These are phyloP conservation scores for Malus hybrid DNA, from an alignment of 331 rosid genomes.

Conservation along the genomic window DNA sequence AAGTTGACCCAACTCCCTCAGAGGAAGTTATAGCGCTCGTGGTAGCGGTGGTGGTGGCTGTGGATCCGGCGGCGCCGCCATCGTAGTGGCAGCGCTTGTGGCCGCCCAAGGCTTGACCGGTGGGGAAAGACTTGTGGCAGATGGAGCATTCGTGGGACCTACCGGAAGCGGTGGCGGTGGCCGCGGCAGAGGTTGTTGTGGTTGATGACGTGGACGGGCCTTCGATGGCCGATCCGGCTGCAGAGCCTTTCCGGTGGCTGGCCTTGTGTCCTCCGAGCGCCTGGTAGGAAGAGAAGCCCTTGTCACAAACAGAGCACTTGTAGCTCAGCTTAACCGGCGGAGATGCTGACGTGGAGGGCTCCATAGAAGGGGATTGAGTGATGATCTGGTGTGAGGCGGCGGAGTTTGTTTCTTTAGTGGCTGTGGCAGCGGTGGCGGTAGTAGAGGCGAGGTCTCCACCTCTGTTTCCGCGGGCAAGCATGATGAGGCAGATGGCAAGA, in stretches of 20 bases:
- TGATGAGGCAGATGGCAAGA: slow-evolving; percentile 91
- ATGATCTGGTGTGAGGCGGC: not conserved
- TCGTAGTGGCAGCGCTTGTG: slow-evolving; percentile 99
- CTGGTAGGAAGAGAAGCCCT: slow-evolving; percentile 75
- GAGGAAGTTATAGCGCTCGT: slow-evolving; percentile 52
- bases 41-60: not conserved
- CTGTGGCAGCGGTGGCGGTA: not conserved
- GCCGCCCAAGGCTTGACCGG: slow-evolving; percentile 97
- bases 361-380: slow-evolving; percentile 1
- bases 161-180: slow-evolving; percentile 32
- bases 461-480: slow-evolving; percentile 73
- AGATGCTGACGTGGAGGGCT: slow-evolving; percentile 4
- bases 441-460: not conserved
- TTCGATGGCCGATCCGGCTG: slow-evolving; percentile 17
- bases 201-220: slow-evolving; percentile 42
- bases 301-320: slow-evolving; percentile 85
- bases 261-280: slow-evolving; percentile 99
- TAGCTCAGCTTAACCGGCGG: slow-evolving; percentile 28
- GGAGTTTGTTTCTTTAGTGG: not conserved
- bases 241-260: slow-evolving; percentile 60
- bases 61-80: slow-evolving; percentile 30
- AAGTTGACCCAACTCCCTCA: slow-evolving; percentile 60
- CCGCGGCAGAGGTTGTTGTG: slow-evolving; percentile 27
- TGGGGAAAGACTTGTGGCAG: slow-evolving; percentile 83
- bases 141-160: slow-evolving; percentile 75